phyloP scores from a whole-genome alignment of 78 protist species.

The Guillardia theta region DNA sequence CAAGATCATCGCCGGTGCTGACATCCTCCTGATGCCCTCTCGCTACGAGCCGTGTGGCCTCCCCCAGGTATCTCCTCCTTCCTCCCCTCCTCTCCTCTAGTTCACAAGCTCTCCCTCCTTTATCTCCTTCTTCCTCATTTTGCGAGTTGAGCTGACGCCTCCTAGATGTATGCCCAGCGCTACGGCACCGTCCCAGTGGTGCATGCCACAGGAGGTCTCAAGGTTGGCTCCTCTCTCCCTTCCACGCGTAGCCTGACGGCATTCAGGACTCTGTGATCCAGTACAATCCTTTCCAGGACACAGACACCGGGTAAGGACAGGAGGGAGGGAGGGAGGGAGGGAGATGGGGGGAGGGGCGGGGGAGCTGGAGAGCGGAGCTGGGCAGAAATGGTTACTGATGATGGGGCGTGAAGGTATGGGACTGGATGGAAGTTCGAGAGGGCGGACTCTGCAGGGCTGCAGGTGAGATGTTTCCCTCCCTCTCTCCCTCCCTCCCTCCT shows the following conservation, averaged over 20 bases:
- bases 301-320: not conserved
- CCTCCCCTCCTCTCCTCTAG: not conserved
- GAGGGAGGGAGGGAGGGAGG: not conserved
- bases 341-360: not conserved
- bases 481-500: not conserved
- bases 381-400: not conserved
- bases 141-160: not conserved
- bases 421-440: not conserved
- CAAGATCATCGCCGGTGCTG: slow-evolving; percentile 3
- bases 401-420: not conserved
- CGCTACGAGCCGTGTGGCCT: slow-evolving; percentile 5
- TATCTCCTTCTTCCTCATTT: not conserved
- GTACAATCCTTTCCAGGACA: not conserved
- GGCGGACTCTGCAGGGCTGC: not conserved
- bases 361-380: not conserved
- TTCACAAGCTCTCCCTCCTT: not conserved
- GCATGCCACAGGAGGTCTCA: not conserved
- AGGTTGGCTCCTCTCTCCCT: too few species aligned
- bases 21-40: slow-evolving; percentile 40
- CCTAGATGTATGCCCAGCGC: not conserved
- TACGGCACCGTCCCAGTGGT: not conserved
- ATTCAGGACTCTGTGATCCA: not conserved
- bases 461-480: not conserved
- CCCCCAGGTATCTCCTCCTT: not conserved
- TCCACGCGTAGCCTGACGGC: too few species aligned